Percentiles rank a stretch among this genome's conserved stretches.
Conservation (phyloP, 1,139 yeast genomes). For the Petasospora rhodanensis region DNA sequence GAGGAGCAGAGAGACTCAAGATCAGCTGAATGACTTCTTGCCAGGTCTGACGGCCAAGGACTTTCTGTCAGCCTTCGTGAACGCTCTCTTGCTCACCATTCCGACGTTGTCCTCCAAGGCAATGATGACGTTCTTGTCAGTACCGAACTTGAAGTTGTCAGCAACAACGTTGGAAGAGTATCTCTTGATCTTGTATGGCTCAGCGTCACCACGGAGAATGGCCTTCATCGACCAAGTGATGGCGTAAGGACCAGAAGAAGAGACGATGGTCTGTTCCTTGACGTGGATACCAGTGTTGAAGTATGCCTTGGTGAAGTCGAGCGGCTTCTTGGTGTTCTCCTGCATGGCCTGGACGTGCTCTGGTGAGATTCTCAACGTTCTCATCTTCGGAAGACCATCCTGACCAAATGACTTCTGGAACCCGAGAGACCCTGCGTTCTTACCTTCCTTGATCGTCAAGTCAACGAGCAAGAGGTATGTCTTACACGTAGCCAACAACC, state of each 20-base stretch:
- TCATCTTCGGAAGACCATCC: conserved; percentile 66
- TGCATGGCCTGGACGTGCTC: conserved; percentile 68
- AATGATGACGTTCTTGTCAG: conserved; percentile 64
- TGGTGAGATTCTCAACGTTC: conserved; percentile 61
- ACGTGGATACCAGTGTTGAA: conserved; percentile 66
- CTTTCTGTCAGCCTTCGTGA: conserved; percentile 52
- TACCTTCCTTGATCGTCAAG: conserved; percentile 54
- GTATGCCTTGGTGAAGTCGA: conserved; percentile 65
- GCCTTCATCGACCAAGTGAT: conserved; percentile 74
- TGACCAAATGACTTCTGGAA: conserved; percentile 61
- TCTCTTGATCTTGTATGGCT: conserved; percentile 59
- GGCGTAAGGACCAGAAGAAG: conserved; percentile 78
- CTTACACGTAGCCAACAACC: conserved; percentile 76
- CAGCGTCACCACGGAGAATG: conserved; percentile 47
- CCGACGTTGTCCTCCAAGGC: conserved; percentile 25
- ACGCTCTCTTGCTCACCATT: conserved; percentile 47
- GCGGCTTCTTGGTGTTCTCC: conserved; percentile 43
- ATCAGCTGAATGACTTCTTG: conserved; percentile 5
- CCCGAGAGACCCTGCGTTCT: conserved; percentile 57
- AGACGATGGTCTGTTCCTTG: conserved; percentile 66
- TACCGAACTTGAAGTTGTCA: conserved; percentile 73
- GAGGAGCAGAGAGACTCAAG: no score
- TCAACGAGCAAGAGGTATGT: conserved; percentile 68
- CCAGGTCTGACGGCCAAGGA: conserved; percentile 29
- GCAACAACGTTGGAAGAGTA: conserved; percentile 64